Conservation (phyloP, 495 filamentous ascomycete species). For the Clavariopsis aquatica region DNA sequence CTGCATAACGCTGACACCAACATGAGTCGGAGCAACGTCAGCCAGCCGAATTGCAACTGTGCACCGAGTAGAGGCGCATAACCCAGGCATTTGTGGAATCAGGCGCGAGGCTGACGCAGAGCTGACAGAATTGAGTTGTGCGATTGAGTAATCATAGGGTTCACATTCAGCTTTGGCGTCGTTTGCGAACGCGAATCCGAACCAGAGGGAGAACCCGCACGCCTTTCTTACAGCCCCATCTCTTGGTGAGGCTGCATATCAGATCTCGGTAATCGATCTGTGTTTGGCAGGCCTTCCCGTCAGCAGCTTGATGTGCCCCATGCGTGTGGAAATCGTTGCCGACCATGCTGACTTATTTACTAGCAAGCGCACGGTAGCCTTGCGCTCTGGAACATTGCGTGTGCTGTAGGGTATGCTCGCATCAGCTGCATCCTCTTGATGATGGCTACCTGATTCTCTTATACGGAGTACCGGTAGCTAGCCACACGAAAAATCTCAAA, state of each 20-base stretch:
- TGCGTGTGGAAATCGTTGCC: too few species aligned
- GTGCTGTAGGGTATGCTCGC: too few species aligned
- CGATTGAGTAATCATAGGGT: neutral
- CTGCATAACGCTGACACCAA: constrained; percentile 7
- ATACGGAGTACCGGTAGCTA: neutral
- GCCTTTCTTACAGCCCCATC: neutral
- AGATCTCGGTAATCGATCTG: neutral
- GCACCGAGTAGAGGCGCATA: neutral
- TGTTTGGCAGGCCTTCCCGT: neutral
- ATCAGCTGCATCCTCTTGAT: neutral
- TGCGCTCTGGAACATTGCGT: neutral
- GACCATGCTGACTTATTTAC: neutral
- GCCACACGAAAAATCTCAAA: neutral
- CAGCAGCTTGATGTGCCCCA: neutral
- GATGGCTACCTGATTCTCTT: neutral
- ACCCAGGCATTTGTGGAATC: neutral
- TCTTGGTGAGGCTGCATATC: neutral
- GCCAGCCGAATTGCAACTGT: neutral
- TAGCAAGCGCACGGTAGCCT: too few species aligned
- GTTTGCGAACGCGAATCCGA: neutral
- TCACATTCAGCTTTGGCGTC: neutral
- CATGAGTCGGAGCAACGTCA: constrained; percentile 2
- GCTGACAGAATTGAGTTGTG: neutral
- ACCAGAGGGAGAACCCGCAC: too few species aligned
- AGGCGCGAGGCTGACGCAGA: neutral